Evolutionary conservation across 345 rosid species (phyloP), one percentile per base, ranked within the genome.

Genomic region (Eucalyptus urophylla): DNA sequence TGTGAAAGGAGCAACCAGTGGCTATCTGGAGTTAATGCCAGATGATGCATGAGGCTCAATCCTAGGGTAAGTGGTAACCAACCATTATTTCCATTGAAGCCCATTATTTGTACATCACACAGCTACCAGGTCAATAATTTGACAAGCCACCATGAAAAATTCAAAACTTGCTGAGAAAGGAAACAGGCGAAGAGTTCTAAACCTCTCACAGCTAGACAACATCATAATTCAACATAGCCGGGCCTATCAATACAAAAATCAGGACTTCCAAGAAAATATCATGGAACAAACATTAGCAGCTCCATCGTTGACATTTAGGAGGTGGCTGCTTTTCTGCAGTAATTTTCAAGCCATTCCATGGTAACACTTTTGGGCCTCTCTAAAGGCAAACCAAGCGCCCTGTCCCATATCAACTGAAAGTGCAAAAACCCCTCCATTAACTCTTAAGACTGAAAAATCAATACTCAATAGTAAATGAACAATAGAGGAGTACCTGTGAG

Each of bases 281-380:
- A 49, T 27, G 12, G 53, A 67, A 60, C 53, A 67, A 45, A 49
- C 56, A 67, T 31, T 11, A 67, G 80, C 2, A 3, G 14, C 31
- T 69, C 69, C 40, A 29, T 31, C 17, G 1, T 31, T 16, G 3
- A 53, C 50, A 11, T 53, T 87, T 56, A 89, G 88, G 86, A 80
- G 56, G 90, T 92, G n/a, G 92, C 89, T 86, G 92, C 95, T 93
- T 96, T 96, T 94, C 95, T 94, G 94, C 98, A 96, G 91, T 89
- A 86, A 89, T 93, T 95, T 76, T 97, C 99, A 44, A 98, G 97
- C 99, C 97, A 96, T 49, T 96, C 99, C 97, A 97, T 96, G 2
- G 99, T 97, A 40, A 98, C 98, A 94, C 99, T 98, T 89, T 98
- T 98, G 21, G 99, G 99, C 95, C 99, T 96, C 95, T 98, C 99